Evolutionary conservation across 345 rosid genomes (phyloP).

Genomic region (Psidium guajava): DNA sequence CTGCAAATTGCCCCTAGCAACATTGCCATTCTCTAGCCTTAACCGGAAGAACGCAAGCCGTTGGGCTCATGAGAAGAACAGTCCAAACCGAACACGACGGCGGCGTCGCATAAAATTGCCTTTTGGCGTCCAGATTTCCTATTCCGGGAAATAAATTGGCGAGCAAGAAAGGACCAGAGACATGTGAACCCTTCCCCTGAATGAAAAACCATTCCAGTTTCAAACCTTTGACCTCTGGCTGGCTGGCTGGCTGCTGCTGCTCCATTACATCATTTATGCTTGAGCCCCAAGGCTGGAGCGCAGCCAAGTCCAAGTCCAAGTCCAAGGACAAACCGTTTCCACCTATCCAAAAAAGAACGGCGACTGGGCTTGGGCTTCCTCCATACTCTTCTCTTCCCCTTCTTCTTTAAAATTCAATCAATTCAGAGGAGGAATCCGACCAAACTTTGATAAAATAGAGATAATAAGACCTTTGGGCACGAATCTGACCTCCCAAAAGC

Average conservation of each 20-base stretch:
- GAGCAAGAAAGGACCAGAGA: background rate
- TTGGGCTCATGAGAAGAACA: background rate
- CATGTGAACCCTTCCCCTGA: background rate
- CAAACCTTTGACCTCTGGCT: background rate
- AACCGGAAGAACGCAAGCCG: background rate
- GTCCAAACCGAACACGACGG: background rate
- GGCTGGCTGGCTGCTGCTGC: background rate
- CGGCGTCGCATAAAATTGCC: background rate
- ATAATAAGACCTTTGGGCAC: background rate
- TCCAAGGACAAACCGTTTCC: background rate
- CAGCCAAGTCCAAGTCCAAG: background rate
- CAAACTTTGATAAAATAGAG: background rate
- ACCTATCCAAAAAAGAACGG: background rate
- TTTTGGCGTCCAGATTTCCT: background rate
- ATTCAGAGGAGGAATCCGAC: background rate
- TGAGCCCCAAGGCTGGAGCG: background rate
- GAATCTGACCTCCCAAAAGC: background rate
- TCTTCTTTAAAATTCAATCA: background rate
- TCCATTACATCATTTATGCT: background rate
- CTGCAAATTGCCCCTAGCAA: background rate
- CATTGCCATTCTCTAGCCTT: background rate
- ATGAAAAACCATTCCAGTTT: background rate
- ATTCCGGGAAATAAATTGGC: background rate
- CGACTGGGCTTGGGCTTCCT: background rate
- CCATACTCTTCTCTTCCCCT: background rate